Conservation (phyloP, 805 yeast species). For the Priceomyces fermenticarens region DNA sequence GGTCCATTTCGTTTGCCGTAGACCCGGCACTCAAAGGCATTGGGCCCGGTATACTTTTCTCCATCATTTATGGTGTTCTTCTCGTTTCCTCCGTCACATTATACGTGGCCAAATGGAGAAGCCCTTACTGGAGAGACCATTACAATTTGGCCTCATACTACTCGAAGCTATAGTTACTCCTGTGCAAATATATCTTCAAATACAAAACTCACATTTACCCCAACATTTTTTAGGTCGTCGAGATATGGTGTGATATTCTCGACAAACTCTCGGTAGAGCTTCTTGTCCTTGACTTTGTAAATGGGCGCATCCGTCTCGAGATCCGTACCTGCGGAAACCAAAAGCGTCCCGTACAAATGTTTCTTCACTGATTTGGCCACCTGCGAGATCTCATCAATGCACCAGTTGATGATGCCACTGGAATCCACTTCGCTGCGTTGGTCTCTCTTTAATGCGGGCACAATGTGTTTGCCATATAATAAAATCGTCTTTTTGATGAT, state of each 20-base stretch:
- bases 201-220: conserved; percentile 72
- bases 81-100: conserved; percentile 41
- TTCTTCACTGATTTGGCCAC: conserved; percentile 61
- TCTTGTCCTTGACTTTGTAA: conserved; percentile 30
- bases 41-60: conserved; percentile 67
- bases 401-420: conserved; percentile 74
- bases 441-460: conserved; percentile 39
- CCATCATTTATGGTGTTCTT: conserved; percentile 62
- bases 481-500: conserved; percentile 54
- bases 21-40: conserved; percentile 68
- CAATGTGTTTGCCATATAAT: conserved; percentile 46
- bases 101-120: conserved; percentile 48
- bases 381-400: conserved; percentile 57
- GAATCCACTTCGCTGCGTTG: conserved; percentile 35
- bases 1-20: conserved; percentile 69
- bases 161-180: conserved; percentile 37
- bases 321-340: conserved; percentile 37
- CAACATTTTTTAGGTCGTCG: conserved; percentile 56
- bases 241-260: conserved; percentile 57
- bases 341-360: conserved; percentile 62
- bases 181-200: conserved; percentile 40
- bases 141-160: conserved; percentile 58
- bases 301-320: conserved; percentile 23
- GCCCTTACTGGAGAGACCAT: conserved; percentile 61
- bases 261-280: conserved; percentile 52